phyloP scores from a whole-genome alignment of 108 stramenopile genomes.

The Skeletonema tropicum region DNA sequence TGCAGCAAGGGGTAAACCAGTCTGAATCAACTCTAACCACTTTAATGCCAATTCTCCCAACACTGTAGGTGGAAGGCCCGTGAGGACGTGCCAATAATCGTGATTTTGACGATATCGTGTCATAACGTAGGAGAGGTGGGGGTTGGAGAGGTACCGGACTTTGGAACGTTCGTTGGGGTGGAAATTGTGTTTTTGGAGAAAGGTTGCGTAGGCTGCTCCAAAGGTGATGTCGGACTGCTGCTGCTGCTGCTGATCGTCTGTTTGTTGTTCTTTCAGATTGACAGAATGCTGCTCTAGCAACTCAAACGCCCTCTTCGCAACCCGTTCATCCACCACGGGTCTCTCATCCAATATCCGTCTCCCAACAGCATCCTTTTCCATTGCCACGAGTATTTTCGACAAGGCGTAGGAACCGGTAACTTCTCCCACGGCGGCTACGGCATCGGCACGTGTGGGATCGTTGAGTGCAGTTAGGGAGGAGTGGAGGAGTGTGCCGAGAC shows the following conservation, averaged over 20 bases:
- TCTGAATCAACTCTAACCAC: slow-evolving; percentile 96
- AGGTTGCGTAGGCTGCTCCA: slow-evolving; percentile 87
- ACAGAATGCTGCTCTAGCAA: slow-evolving; percentile 48
- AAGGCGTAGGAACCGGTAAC: slow-evolving; percentile 84
- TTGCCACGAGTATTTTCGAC: slow-evolving; percentile 58
- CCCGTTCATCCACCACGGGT: slow-evolving; percentile 70
- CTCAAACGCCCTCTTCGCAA: slow-evolving; percentile 38
- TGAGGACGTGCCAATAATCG: slow-evolving; percentile 95
- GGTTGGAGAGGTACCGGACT: slow-evolving; percentile 73
- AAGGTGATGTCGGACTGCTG: slow-evolving; percentile 62
- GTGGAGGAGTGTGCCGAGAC: slow-evolving; percentile 67
- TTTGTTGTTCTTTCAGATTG: slow-evolving; percentile 18
- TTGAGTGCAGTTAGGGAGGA: slow-evolving; percentile 81
- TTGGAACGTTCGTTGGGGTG: slow-evolving; percentile 83
- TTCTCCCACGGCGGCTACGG: slow-evolving; percentile 95
- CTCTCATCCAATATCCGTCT: slow-evolving; percentile 64
- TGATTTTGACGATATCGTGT: slow-evolving; percentile 93
- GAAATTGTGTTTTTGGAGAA: slow-evolving; percentile 84
- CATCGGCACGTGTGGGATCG: slow-evolving; percentile 91
- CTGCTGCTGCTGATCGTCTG: slow-evolving; percentile 21
- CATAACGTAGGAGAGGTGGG: slow-evolving; percentile 93
- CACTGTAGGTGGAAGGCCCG: slow-evolving; percentile 93
- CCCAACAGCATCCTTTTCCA: slow-evolving; percentile 65
- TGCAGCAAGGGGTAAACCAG: slow-evolving; percentile 91
- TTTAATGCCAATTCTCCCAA: slow-evolving; percentile 96